Base-by-base conservation (phyloP, 2,329 filamentous ascomycete species). In the Diaporthe vexans region DNA sequence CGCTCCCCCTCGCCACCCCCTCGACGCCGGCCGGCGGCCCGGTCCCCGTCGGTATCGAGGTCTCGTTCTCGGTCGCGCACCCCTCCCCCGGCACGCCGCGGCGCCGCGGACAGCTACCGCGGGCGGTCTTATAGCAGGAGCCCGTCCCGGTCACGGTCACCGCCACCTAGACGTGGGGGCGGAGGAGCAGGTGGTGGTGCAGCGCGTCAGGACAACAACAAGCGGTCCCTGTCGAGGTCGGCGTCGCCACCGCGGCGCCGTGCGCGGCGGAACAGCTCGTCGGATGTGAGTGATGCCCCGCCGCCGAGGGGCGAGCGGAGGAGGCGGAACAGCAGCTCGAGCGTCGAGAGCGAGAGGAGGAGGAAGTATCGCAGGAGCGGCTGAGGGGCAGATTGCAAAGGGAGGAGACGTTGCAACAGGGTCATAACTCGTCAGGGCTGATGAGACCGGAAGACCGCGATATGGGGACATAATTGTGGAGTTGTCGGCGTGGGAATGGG, bases 251-350 rank as follows among this genome's bases (percentile, higher is more conserved):
- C 73, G n/a, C 69, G 69, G 37, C 75, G 70, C 35, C 73, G 65
- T 29, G 52, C 37, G 1, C 65, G 65, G 61, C 52, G 73, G 29
- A 68, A 75, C 10, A 71, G 63, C 67, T 73, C 73, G 21, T 74
- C 73, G 17, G 63, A 71, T 8, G 35, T 71, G 40, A 57, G 73
- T 46, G 73, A 40, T 15, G 43, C 48, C 15, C 26, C 73, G 43
- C n/a, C 73, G 43, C 73, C 65, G 35, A 72, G 70, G 40, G 73
- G 75, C 24, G 75, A 72, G 71, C 71, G 73, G 29, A 57, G 59
- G 37, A 71, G 75, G 54, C 63, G 75, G 65, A 73, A 68, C n/a
- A 73, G 71, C 51, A 76, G 75, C 56, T 76, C 75, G 7, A 73
- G 73, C n/a, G 65, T 69, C 33, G 72, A 74, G n/a, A 75, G 67